phyloP scores from a whole-genome alignment of 768 basidiomycete species.

The Pleurotus citrinopileatus region DNA sequence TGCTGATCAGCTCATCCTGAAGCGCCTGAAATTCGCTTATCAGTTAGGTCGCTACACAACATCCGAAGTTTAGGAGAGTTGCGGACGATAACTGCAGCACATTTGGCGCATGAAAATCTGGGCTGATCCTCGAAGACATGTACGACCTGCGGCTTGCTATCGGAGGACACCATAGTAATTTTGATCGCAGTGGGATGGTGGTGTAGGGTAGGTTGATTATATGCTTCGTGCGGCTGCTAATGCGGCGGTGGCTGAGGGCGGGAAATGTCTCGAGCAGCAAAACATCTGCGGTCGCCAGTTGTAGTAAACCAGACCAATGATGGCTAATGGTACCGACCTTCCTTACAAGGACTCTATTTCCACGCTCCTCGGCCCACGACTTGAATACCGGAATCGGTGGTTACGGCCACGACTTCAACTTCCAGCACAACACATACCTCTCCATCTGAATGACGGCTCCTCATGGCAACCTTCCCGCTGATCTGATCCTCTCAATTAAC shows the following conservation, averaged over 20 bases:
- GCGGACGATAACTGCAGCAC: constrained; percentile 69
- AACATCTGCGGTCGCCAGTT: not conserved
- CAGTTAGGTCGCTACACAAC: not conserved
- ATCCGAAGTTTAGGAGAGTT: constrained; percentile 3
- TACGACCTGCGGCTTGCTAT: constrained; percentile 55
- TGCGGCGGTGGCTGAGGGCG: not conserved
- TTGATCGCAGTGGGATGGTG: not conserved
- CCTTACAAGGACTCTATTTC: not conserved
- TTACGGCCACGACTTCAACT: too few relatives aligned
- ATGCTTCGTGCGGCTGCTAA: not conserved
- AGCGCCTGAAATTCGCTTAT: constrained; percentile 46
- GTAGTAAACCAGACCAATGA: not conserved
- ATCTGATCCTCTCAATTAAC: constrained; percentile 68
- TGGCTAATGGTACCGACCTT: not conserved
- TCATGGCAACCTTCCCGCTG: constrained; percentile 44
- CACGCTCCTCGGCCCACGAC: too few relatives aligned
- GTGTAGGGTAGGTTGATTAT: not conserved
- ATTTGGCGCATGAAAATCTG: constrained; percentile 65
- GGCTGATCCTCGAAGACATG: constrained; percentile 64
- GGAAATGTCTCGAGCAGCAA: too few relatives aligned
- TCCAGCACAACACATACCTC: too few relatives aligned
- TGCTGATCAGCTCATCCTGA: constrained; percentile 84
- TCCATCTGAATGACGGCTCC: constrained; percentile 4
- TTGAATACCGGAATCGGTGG: too few relatives aligned
- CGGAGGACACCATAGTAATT: constrained; percentile 24